Conservation (phyloP, 345 rosid species). For the Populus ilicifolia region DNA sequence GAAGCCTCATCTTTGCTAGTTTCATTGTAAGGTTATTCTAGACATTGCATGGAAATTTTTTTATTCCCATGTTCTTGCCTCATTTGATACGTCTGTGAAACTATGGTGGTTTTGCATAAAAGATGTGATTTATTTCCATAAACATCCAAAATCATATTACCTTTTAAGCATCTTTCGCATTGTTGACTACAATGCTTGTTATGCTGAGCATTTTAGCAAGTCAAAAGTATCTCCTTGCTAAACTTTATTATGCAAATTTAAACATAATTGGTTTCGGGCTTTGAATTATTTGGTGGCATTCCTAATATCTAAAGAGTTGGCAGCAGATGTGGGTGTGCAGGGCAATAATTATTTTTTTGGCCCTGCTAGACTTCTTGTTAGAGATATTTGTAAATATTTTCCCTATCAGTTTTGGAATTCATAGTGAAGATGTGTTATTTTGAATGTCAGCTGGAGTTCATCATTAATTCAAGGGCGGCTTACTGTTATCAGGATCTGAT, state of each 20-base stretch:
- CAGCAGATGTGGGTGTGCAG: background rate
- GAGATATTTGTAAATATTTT: background rate
- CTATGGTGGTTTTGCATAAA: background rate
- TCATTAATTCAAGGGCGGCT: background rate
- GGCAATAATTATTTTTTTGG: background rate
- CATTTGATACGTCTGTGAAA: background rate
- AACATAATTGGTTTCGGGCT: background rate
- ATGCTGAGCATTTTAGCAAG: background rate
- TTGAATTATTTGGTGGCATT: background rate
- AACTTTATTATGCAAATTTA: background rate
- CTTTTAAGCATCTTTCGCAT: background rate
- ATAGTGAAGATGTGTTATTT: background rate
- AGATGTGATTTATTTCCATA: background rate
- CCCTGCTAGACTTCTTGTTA: background rate
- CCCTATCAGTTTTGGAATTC: background rate
- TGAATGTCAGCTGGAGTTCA: background rate
- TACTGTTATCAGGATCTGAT: background rate
- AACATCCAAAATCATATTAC: background rate
- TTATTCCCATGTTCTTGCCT: background rate
- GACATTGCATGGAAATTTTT: background rate
- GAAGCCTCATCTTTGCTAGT: background rate
- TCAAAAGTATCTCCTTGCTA: background rate
- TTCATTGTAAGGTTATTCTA: conserved; percentile 1
- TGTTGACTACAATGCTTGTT: background rate
- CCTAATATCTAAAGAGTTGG: background rate